Evolutionary conservation across 371 early-diverging fungal species (phyloP).

Genomic region (Mucor sp.): DNA sequence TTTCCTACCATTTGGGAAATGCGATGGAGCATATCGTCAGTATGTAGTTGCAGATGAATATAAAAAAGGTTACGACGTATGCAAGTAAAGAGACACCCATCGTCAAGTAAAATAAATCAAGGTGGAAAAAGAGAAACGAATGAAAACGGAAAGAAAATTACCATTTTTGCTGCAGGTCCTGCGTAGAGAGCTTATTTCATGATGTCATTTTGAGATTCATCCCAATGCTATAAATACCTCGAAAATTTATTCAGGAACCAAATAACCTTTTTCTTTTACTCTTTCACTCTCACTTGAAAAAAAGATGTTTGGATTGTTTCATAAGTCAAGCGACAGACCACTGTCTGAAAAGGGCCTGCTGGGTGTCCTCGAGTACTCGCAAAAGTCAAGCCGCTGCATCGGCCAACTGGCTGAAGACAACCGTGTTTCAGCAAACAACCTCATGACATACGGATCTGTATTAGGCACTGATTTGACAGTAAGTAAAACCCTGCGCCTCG

Average conservation of each 20-base stretch:
- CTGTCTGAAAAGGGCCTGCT: constrained; percentile 30
- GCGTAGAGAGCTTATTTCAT: not conserved
- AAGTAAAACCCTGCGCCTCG: constrained; percentile 6
- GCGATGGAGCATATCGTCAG: constrained; percentile 34
- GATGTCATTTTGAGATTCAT: not conserved
- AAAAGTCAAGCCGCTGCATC: constrained; percentile 25
- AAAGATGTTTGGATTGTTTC: constrained; percentile 23
- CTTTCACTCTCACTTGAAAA: not conserved
- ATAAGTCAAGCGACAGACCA: constrained; percentile 17
- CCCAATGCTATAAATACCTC: not conserved
- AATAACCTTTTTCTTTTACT: not conserved
- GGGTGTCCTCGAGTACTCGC: constrained; percentile 28
- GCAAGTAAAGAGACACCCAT: constrained; percentile 51
- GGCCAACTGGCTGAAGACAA: constrained; percentile 33
- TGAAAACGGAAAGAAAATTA: constrained; percentile 6
- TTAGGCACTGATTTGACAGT: constrained; percentile 46
- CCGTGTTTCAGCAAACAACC: constrained; percentile 33
- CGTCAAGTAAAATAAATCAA: not conserved
- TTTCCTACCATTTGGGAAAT: constrained; percentile 49
- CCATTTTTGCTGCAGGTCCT: constrained; percentile 2
- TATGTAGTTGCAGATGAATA: constrained; percentile 42
- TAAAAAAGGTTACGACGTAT: constrained; percentile 48
- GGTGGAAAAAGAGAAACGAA: constrained; percentile 3
- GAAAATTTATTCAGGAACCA: not conserved
- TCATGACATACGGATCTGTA: constrained; percentile 40